phyloP scores from a whole-genome alignment of 805 yeast species.

The Ogataea ramenticola region DNA sequence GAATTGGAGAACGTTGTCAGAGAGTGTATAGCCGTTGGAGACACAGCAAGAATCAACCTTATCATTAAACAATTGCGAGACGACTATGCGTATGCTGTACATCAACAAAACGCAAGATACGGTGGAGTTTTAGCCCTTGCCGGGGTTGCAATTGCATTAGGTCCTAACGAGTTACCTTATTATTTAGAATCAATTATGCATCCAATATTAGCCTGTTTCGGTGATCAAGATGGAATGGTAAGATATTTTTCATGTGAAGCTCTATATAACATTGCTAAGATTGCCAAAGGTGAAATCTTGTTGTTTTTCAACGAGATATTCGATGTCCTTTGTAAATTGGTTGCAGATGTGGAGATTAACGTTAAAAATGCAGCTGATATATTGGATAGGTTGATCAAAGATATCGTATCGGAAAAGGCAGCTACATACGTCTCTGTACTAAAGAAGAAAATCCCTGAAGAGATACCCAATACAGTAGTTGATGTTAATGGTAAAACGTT shows the following conservation, averaged over 20 bases:
- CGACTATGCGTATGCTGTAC: conserved; percentile 74
- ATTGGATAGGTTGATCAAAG: conserved; percentile 83
- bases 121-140: conserved; percentile 96
- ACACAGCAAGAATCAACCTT: conserved; percentile 49
- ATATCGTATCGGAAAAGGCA: conserved; percentile 91
- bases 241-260: conserved; percentile 96
- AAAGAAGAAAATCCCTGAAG: conserved; percentile 22
- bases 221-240: conserved; percentile 96
- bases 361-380: conserved; percentile 95
- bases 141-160: conserved; percentile 90
- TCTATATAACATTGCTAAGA: conserved; percentile 90
- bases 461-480: conserved; percentile 34
- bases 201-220: conserved; percentile 91
- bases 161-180: conserved; percentile 72
- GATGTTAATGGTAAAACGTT: conserved; percentile 53
- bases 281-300: conserved; percentile 90
- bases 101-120: conserved; percentile 82
- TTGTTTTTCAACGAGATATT: conserved; percentile 90
- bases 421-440: conserved; percentile 76
- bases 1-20: conserved; percentile 76
- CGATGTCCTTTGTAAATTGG: conserved; percentile 83
- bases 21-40: conserved; percentile 53
- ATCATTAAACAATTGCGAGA: conserved; percentile 70
- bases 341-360: conserved; percentile 84
- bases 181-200: conserved; percentile 82